A percentile compares a stretch with the other conserved stretches of the same genome.
Evolutionary conservation across 176 grass and related monocot species (phyloP).

Genomic region (Cocos nucifera): DNA sequence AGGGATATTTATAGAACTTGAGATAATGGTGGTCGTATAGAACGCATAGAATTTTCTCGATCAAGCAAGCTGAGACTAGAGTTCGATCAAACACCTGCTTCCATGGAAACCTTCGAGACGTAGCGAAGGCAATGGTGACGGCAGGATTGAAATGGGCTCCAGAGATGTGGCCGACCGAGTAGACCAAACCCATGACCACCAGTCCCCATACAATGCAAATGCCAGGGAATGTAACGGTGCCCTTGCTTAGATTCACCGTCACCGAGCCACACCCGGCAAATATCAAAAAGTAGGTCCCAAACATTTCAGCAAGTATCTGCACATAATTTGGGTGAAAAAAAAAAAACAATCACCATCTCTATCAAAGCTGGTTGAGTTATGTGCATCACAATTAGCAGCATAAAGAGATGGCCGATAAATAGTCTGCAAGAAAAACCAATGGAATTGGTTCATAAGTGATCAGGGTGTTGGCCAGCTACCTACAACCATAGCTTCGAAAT

Average conservation of each 20-base stretch:
- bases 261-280: slow-evolving; percentile 83
- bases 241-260: slow-evolving; percentile 51
- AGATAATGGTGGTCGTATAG: too few species aligned
- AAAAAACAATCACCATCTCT: too few species aligned
- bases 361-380: too few species aligned
- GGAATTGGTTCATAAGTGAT: too few species aligned
- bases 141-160: slow-evolving; percentile 96
- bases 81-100: slow-evolving; percentile 40
- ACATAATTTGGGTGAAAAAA: not conserved
- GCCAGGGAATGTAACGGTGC: slow-evolving; percentile 67
- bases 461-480: too few species aligned
- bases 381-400: too few species aligned
- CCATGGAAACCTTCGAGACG: slow-evolving; percentile 84
- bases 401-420: too few species aligned
- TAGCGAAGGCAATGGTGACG: slow-evolving; percentile 85
- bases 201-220: slow-evolving; percentile 62
- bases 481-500: too few species aligned
- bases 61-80: too few species aligned
- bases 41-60: too few species aligned
- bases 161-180: slow-evolving; percentile 88
- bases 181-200: slow-evolving; percentile 86
- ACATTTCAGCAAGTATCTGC: slow-evolving; percentile 73
- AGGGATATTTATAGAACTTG: too few species aligned
- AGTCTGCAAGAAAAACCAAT: too few species aligned
- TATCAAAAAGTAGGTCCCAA: slow-evolving; percentile 83